Base-by-base conservation (phyloP, 805 yeast genomes). In the Barnettozyma californica region DNA sequence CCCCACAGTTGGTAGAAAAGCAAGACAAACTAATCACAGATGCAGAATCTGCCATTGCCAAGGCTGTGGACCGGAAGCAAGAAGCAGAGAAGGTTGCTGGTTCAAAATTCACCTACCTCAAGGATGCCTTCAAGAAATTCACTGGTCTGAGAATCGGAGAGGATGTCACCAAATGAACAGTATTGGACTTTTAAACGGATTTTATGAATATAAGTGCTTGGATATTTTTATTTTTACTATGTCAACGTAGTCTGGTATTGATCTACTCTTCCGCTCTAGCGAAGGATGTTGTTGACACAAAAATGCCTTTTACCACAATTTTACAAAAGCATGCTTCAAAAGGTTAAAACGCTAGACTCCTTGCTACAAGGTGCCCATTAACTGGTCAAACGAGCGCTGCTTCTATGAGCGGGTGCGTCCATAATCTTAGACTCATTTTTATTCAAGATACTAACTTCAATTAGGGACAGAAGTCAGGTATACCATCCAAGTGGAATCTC, bases 141-240 rank as follows among this genome's bases (percentile, higher is more conserved):
- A 83, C 91, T n/a, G 92, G 92, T 5, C 70, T 86, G 64, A 80
- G 82, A 58, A 63, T 84, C 26, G 84, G 79, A 50, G 84, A 78
- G 50, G 81, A 77, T 34, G 84, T 80, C 18, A 74, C 81, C 27
- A 78, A 76, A 61, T 76, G 68, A 58, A 49, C 18, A 25, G 31
- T 19, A 14, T 8, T 21, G 21, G 21, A 33, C 39, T 33, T 16
- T 36, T 27, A 36, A 38, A 38, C 23, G 46, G 26, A 18, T 8
- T 23, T 31, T 31, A 39, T 31, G 43, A 25, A 40, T 41, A 20
- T 21, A n/a, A 20, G 27, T 29, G 33, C 7, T 29, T 29, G 33
- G 14, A 13, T 29, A 9, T 13, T 27, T n/a, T n/a, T n/a, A n/a
- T n/a, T n/a, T n/a, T 27, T 27, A 9, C 31, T 13, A 14, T 5